These are phyloP conservation scores for Erysimum cheiranthoides DNA, from an alignment of 345 rosid species.

Conservation along the genomic window DNA sequence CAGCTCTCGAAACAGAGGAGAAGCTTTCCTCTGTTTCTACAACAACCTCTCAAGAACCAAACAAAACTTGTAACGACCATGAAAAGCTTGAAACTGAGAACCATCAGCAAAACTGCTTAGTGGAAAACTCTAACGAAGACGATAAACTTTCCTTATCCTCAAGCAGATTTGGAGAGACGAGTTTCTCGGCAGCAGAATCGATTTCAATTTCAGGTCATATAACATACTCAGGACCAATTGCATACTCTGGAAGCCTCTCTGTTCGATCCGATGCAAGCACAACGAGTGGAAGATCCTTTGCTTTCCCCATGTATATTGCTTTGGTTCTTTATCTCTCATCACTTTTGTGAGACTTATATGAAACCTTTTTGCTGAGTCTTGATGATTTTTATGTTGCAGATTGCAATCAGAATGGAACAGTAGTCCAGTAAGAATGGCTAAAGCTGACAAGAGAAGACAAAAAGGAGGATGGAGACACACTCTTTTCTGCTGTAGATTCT, in stretches of 20 bases:
- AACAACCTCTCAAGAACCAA: conserved; percentile 25
- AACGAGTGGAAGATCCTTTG: conserved; percentile 88
- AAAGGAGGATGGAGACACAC: conserved; percentile 66
- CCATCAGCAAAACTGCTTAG: conserved; percentile 3
- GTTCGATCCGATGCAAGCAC: conserved; percentile 92
- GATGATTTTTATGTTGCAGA: conserved; percentile 50
- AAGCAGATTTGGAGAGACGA: conserved; percentile 59
- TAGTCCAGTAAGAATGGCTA: conserved; percentile 90
- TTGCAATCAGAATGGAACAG: conserved; percentile 90
- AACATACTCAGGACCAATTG: conserved; percentile 68
- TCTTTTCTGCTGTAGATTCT: conserved; percentile 89
- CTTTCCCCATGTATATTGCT: conserved; percentile 78
- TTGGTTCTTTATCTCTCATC: conserved; percentile 13
- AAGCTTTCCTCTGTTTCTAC: conserved; percentile 25
- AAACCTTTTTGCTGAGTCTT: not conserved
- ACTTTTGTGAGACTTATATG: not conserved
- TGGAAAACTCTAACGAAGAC: conserved; percentile 38
- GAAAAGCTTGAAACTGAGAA: conserved; percentile 33
- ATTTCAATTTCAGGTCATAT: conserved; percentile 61
- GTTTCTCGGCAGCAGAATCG: conserved; percentile 74
- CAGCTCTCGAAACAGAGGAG: conserved; percentile 17
- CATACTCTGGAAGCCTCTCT: conserved; percentile 77
- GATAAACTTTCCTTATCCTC: conserved; percentile 45
- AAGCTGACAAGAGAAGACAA: conserved; percentile 69
- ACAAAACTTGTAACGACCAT: conserved; percentile 5